Conservation (phyloP, 805 yeast species). For the Pichia californica region DNA sequence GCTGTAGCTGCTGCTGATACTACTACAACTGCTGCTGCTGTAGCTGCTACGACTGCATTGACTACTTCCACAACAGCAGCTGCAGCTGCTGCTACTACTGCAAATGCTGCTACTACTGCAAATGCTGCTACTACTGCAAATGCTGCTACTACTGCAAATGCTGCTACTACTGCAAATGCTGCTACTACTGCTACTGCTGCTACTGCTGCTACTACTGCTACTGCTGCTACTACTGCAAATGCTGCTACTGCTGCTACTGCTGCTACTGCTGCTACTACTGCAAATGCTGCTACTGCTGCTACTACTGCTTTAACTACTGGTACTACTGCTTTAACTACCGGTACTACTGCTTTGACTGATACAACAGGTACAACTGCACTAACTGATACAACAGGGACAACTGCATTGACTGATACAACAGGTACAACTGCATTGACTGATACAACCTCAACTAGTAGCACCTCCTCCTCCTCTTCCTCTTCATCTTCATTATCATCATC, state of each 20-base stretch:
- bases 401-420: conserved; percentile 15
- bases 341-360: conserved; percentile 10
- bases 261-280: conserved; percentile 8
- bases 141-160: neutral
- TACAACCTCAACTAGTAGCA: conserved; percentile 2
- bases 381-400: conserved; percentile 15
- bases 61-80: conserved; percentile 9
- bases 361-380: conserved; percentile 10
- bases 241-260: conserved; percentile 9
- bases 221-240: conserved; percentile 12
- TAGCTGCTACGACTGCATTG: conserved; percentile 7
- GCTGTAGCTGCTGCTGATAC: conserved; percentile 5
- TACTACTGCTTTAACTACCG: conserved; percentile 11
- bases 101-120: conserved; percentile 12
- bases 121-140: conserved; percentile 1
- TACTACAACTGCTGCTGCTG: conserved; percentile 7
- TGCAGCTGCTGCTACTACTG: conserved; percentile 9
- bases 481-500: neutral
- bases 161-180: conserved; percentile 11
- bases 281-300: conserved; percentile 5
- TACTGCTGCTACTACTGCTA: conserved; percentile 10
- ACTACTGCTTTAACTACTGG: neutral
- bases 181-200: conserved; percentile 9
- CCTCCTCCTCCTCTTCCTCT: conserved; percentile 2
- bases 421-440: conserved; percentile 8